Conservation (phyloP, 148 eudicot genomes). For the Rhododendron vialii region DNA sequence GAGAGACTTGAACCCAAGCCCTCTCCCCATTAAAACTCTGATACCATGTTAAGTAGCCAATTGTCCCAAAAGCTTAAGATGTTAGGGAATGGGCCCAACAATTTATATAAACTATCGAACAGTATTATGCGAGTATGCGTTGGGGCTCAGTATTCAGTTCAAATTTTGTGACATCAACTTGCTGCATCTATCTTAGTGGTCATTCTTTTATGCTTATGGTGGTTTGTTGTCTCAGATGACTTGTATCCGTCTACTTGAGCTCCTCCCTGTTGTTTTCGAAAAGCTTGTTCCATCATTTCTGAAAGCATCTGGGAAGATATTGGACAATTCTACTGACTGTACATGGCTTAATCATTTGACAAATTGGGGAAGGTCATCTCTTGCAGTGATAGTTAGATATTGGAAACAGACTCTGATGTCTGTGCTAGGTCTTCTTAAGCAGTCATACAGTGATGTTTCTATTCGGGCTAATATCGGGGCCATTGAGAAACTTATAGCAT, state of each 20-base stretch:
- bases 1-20: not conserved
- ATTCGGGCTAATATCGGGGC: conserved; percentile 28
- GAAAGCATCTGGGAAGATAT: conserved; percentile 21
- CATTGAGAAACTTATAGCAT: conserved; percentile 58
- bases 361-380: conserved; percentile 84
- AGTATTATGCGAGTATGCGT: not conserved
- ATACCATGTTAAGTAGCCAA: not conserved
- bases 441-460: conserved; percentile 40
- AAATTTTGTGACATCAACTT: conserved; percentile 1
- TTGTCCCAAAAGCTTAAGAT: not conserved
- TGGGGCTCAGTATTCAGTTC: not conserved
- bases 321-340: conserved; percentile 22
- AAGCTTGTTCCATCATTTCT: conserved; percentile 31
- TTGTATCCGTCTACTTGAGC: conserved; percentile 81
- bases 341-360: conserved; percentile 84
- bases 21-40: not conserved
- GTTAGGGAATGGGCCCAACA: not conserved
- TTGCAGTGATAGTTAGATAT: conserved; percentile 68
- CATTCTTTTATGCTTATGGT: conserved; percentile 16
- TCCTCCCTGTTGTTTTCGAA: conserved; percentile 60
- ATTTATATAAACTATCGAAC: not conserved
- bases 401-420: conserved; percentile 75
- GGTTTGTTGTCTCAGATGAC: conserved; percentile 69
- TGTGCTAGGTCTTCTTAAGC: conserved; percentile 56
- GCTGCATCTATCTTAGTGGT: not conserved